Conservation (phyloP, 441 rosid genomes). For the Populus hybrid region DNA sequence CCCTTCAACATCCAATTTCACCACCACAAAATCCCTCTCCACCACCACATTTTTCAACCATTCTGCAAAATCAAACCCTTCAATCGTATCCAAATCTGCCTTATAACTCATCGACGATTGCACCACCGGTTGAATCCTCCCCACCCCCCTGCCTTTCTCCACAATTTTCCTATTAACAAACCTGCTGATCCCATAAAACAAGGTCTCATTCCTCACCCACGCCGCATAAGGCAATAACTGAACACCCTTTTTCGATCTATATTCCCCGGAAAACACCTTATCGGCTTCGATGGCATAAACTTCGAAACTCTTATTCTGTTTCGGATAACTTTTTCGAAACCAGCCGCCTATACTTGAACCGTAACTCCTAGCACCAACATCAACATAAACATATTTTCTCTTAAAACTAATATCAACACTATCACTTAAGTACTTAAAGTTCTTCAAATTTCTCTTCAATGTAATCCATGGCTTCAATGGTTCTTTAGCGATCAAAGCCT, state of each 20-base stretch:
- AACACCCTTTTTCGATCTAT: slow-evolving; percentile 55
- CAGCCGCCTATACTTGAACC: slow-evolving; percentile 94
- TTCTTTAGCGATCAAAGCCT: slow-evolving; percentile 64
- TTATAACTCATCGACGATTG: slow-evolving; percentile 24
- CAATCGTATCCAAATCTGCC: slow-evolving; percentile 63
- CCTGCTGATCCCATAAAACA: slow-evolving; percentile 67
- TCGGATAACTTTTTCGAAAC: slow-evolving; percentile 86
- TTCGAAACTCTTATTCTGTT: slow-evolving; percentile 82
- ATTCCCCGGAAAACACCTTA: slow-evolving; percentile 57
- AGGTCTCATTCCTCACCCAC: slow-evolving; percentile 85
- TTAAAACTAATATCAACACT: slow-evolving; percentile 81
- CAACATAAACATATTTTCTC: slow-evolving; percentile 80
- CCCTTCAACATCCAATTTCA: slow-evolving; percentile 99
- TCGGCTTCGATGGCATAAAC: slow-evolving; percentile 90
- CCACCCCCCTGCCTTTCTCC: slow-evolving; percentile 82
- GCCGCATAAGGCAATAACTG: slow-evolving; percentile 78
- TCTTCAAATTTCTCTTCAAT: slow-evolving; percentile 66
- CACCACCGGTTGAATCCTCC: slow-evolving; percentile 68
- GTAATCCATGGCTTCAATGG: slow-evolving; percentile 97
- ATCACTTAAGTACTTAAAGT: slow-evolving; percentile 65
- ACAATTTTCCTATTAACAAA: slow-evolving; percentile 57
- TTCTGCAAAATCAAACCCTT: slow-evolving; percentile 80
- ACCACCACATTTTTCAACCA: slow-evolving; percentile 76
- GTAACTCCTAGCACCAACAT: slow-evolving; percentile 87
- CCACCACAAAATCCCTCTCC: slow-evolving; percentile 79